Conservation (phyloP, 2,329 filamentous ascomycete species). For the Alternaria alternata region DNA sequence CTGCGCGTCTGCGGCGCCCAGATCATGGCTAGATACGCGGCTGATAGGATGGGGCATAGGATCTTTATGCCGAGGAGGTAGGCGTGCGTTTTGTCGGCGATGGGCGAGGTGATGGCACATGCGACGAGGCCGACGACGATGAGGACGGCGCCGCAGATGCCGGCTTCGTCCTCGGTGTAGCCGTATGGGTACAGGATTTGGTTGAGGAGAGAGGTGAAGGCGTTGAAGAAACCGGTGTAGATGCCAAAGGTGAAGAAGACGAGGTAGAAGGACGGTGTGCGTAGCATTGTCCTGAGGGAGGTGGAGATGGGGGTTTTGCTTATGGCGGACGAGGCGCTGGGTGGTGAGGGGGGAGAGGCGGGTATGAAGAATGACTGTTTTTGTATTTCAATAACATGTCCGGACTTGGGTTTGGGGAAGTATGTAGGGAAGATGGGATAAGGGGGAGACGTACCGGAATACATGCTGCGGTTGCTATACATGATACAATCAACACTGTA, state of each 20-base stretch:
- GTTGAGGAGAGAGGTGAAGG: constrained; percentile 84
- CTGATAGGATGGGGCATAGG: constrained; percentile 75
- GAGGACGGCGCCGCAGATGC: constrained; percentile 86
- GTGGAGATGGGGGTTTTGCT: constrained; percentile 61
- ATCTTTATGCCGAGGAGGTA: constrained; percentile 78
- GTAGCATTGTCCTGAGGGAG: constrained; percentile 58
- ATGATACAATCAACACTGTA: constrained; percentile 84
- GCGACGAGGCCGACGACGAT: constrained; percentile 86
- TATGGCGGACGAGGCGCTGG: constrained; percentile 70
- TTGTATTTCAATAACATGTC: too few relatives aligned
- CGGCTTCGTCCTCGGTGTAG: constrained; percentile 83
- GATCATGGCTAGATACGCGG: constrained; percentile 78
- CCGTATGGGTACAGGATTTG: constrained; percentile 89
- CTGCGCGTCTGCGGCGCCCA: constrained; percentile 75
- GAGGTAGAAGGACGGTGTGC: constrained; percentile 78
- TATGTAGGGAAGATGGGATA: too few relatives aligned
- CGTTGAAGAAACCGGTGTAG: constrained; percentile 95
- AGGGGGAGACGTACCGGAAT: constrained; percentile 59
- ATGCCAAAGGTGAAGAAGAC: constrained; percentile 80
- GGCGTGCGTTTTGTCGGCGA: constrained; percentile 84
- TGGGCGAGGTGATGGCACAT: constrained; percentile 78
- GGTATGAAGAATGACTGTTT: constrained; percentile 77
- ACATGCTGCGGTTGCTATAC: constrained; percentile 76
- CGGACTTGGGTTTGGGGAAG: neutral
- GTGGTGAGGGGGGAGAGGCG: constrained; percentile 76